A percentile compares a stretch with the other conserved stretches of the same genome.
phyloP scores from a whole-genome alignment of 179 eudicot species.

The Carnegiea gigantea region DNA sequence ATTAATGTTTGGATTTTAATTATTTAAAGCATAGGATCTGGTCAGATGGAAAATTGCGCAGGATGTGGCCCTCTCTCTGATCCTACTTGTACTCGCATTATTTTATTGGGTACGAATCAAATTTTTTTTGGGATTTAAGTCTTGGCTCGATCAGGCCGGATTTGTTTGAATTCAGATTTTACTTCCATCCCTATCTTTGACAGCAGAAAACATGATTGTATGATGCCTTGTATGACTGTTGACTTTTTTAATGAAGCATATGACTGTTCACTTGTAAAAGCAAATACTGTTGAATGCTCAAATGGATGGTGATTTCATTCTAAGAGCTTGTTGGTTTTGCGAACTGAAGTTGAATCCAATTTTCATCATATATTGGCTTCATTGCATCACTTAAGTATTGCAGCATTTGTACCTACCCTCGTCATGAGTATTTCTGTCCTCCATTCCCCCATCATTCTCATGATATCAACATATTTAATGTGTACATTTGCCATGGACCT shows the following conservation, averaged over 20 bases:
- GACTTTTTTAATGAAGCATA: background rate
- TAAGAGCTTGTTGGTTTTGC: background rate
- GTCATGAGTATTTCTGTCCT: constrained; percentile 1
- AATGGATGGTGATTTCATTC: background rate
- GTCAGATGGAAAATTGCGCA: too few species aligned
- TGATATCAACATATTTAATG: background rate
- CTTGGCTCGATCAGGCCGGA: too few species aligned
- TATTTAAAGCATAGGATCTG: too few species aligned
- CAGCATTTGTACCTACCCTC: background rate
- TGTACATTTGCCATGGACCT: background rate
- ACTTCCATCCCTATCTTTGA: too few species aligned
- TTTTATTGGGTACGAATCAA: too few species aligned
- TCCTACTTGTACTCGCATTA: too few species aligned
- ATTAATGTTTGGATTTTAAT: too few species aligned
- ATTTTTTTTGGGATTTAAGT: too few species aligned
- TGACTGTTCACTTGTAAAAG: background rate
- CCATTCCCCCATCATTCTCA: background rate
- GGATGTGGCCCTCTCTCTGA: too few species aligned
- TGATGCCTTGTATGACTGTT: too few species aligned
- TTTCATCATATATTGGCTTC: constrained; percentile 3
- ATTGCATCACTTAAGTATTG: background rate
- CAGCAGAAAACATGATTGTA: too few species aligned
- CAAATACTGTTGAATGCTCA: background rate
- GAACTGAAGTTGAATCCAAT: background rate
- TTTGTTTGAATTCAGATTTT: too few species aligned